Evolutionary conservation across 345 rosid species (phyloP).

Genomic region (Salix viminalis): DNA sequence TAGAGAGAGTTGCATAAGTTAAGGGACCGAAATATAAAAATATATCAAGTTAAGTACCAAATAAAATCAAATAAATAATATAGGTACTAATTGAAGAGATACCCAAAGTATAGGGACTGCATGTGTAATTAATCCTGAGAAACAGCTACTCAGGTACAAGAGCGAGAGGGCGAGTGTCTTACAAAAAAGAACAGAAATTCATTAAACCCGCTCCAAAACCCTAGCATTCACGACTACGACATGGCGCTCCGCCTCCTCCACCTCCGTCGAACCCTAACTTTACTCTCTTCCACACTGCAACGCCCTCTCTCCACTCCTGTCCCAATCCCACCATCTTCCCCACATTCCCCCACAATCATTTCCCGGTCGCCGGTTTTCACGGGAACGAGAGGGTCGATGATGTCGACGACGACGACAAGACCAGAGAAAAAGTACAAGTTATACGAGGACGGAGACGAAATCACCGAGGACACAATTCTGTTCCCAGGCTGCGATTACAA

Average conservation of each 20-base stretch:
- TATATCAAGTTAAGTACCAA: too few species aligned
- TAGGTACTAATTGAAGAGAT: too few species aligned
- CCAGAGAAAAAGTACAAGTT: slow-evolving; percentile 23
- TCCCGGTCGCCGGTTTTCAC: slow-evolving; percentile 8
- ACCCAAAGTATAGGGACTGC: too few species aligned
- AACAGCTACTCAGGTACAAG: background rate
- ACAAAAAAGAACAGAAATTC: background rate
- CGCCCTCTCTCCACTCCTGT: slow-evolving; percentile 25
- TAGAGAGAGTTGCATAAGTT: too few species aligned
- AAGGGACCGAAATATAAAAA: too few species aligned
- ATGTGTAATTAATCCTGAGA: too few species aligned
- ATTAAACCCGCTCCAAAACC: background rate
- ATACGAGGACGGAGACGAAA: slow-evolving; percentile 65
- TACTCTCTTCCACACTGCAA: slow-evolving; percentile 17
- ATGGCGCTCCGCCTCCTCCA: slow-evolving; percentile 48
- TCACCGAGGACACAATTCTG: slow-evolving; percentile 61
- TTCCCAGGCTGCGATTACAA: slow-evolving; percentile 87
- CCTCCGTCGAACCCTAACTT: slow-evolving; percentile 52
- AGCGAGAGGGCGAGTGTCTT: background rate
- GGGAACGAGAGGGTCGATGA: slow-evolving; percentile 3
- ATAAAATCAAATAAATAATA: too few species aligned
- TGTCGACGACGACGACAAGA: background rate
- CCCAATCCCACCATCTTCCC: background rate
- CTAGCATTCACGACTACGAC: background rate
- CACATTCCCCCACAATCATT: background rate